Conservation (phyloP, 495 filamentous ascomycete genomes). For the Beverwykella pulmonaria region DNA sequence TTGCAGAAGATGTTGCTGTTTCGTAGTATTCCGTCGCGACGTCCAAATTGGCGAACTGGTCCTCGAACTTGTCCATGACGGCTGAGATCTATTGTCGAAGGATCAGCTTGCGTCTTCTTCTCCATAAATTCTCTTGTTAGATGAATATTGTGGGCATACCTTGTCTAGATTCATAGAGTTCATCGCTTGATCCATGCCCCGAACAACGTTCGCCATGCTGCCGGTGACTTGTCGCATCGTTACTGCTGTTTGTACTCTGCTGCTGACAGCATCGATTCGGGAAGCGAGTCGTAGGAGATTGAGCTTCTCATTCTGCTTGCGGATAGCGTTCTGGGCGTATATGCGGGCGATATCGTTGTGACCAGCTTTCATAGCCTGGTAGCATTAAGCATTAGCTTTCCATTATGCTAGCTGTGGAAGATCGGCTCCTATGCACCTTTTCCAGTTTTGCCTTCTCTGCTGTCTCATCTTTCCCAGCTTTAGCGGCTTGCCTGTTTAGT, state of each 20-base stretch:
- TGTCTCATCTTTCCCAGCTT: slow-evolving; percentile 80
- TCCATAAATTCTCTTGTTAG: not conserved
- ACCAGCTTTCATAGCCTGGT: slow-evolving; percentile 61
- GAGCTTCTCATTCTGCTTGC: slow-evolving; percentile 71
- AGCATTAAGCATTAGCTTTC: not conserved
- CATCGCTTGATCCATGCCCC: slow-evolving; percentile 68
- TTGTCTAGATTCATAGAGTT: slow-evolving; percentile 72
- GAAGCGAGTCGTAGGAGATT: slow-evolving; percentile 63
- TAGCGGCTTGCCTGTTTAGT: slow-evolving; percentile 76
- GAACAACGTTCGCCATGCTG: slow-evolving; percentile 65
- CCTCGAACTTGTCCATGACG: slow-evolving; percentile 76
- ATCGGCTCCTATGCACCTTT: slow-evolving; percentile 55
- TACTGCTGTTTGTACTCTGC: slow-evolving; percentile 65
- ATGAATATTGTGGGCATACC: slow-evolving; percentile 45
- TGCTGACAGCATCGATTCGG: slow-evolving; percentile 64
- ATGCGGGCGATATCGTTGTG: slow-evolving; percentile 78
- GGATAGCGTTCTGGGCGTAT: slow-evolving; percentile 81
- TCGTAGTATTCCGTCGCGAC: slow-evolving; percentile 82
- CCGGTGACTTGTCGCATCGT: slow-evolving; percentile 67
- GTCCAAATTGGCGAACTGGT: slow-evolving; percentile 83
- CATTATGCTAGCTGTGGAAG: too few species aligned
- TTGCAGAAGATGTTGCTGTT: slow-evolving; percentile 74
- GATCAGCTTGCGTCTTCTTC: slow-evolving; percentile 5
- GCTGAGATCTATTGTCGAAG: slow-evolving; percentile 53
- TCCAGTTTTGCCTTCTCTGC: slow-evolving; percentile 81